Evolutionary conservation across 352 stramenopile genomes (phyloP).

Genomic region (Pythium aphanidermatum): DNA sequence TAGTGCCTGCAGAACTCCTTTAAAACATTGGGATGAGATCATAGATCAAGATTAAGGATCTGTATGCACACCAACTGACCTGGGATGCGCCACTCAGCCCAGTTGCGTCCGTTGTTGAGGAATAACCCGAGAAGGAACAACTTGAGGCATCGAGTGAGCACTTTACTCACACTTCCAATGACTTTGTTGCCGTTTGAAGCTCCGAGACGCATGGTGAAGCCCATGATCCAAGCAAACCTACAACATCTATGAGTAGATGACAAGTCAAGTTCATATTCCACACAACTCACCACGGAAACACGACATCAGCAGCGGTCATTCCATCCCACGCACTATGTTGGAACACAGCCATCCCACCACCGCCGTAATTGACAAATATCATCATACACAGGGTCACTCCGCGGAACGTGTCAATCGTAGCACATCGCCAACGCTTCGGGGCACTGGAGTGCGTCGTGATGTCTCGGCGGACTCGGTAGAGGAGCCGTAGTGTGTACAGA

Average conservation of each 20-base stretch:
- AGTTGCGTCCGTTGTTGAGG: conserved; percentile 55
- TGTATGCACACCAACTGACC: background rate
- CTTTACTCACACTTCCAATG: conserved; percentile 7
- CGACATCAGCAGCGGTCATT: conserved; percentile 58
- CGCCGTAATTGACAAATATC: conserved; percentile 88
- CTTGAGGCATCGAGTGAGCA: conserved; percentile 28
- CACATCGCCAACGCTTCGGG: no score
- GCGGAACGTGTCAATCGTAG: conserved; percentile 62
- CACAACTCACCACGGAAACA: conserved; percentile 80
- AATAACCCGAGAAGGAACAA: conserved; percentile 65
- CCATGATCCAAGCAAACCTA: conserved; percentile 86
- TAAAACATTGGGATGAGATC: background rate
- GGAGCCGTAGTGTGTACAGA: no score
- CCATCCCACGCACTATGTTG: conserved; percentile 75
- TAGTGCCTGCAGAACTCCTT: conserved; percentile 72
- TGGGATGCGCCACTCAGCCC: conserved; percentile 59
- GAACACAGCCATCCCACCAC: conserved; percentile 55
- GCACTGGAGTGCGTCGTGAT: no score
- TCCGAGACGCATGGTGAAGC: conserved; percentile 30
- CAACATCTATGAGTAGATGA: background rate
- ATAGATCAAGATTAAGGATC: background rate
- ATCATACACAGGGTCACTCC: conserved; percentile 71
- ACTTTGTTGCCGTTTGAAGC: background rate
- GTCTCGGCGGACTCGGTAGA: no score
- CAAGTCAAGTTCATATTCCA: background rate